These are phyloP conservation scores for Aspergillus diversus DNA, from an alignment of 495 filamentous ascomycete species.

Conservation along the genomic window DNA sequence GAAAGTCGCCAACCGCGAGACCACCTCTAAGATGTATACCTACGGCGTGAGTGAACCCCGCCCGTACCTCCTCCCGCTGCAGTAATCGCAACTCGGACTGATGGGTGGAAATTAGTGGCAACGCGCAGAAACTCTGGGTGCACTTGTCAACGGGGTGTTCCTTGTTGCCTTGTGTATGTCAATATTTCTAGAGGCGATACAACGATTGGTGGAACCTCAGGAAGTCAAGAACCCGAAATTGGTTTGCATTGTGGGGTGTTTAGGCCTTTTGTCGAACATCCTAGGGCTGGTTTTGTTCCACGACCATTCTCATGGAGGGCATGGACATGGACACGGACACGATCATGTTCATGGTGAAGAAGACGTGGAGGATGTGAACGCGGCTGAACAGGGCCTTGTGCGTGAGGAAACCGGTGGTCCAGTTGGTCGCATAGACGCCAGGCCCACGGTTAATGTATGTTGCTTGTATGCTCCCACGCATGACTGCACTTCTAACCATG, in stretches of 20 bases:
- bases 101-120: constrained; percentile 69
- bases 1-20: constrained; percentile 75
- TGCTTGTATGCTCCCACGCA: constrained; percentile 31
- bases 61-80: constrained; percentile 10
- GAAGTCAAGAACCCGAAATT: constrained; percentile 80
- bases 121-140: constrained; percentile 96
- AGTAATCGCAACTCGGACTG: constrained; percentile 18
- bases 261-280: constrained; percentile 87
- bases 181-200: constrained; percentile 92
- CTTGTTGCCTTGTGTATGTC: constrained; percentile 92
- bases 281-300: constrained; percentile 88
- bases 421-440: constrained; percentile 39
- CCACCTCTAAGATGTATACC: constrained; percentile 84
- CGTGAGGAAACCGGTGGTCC: constrained; percentile 37
- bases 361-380: constrained; percentile 37
- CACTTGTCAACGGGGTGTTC: constrained; percentile 95
- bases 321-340: constrained; percentile 61
- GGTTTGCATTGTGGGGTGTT: constrained; percentile 83
- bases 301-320: constrained; percentile 82
- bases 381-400: constrained; percentile 48
- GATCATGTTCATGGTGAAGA: constrained; percentile 36
- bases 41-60: constrained; percentile 72
- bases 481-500: background rate
- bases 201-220: constrained; percentile 86
- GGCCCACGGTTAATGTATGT: constrained; percentile 53